Percentiles rank a stretch among this genome's conserved stretches.
These are phyloP conservation scores for Zygosaccharomyces gambellarensis DNA, from an alignment of 805 yeast species.

Conservation along the genomic window DNA sequence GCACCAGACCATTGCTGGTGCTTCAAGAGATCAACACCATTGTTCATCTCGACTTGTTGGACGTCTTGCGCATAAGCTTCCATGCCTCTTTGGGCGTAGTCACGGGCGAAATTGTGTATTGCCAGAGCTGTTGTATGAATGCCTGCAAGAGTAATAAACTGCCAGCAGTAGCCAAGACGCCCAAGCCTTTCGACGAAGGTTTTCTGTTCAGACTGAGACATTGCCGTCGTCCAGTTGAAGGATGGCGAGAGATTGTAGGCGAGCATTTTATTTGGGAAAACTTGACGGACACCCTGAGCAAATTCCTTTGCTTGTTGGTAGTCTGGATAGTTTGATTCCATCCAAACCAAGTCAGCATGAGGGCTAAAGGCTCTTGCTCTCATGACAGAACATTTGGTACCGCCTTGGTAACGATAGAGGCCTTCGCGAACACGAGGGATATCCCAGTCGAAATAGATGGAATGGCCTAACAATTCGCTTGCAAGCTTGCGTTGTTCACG, in stretches of 20 bases:
- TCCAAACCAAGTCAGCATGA: conserved; percentile 93
- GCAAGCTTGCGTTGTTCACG: conserved; percentile 77
- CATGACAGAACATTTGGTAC: conserved; percentile 95
- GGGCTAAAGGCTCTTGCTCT: conserved; percentile 95
- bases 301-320: conserved; percentile 90
- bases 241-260: conserved; percentile 96
- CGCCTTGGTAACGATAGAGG: conserved; percentile 92
- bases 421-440: conserved; percentile 94
- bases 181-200: conserved; percentile 85
- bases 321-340: conserved; percentile 96
- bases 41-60: conserved; percentile 82
- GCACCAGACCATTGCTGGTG: conserved; percentile 99
- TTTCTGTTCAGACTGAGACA: conserved; percentile 81
- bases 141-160: conserved; percentile 95
- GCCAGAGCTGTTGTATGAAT: conserved; percentile 94
- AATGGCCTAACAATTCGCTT: conserved; percentile 69
- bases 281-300: conserved; percentile 81
- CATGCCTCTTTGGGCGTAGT: conserved; percentile 82
- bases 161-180: conserved; percentile 92
- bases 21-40: conserved; percentile 90
- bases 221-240: conserved; percentile 95
- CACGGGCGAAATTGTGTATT: conserved; percentile 75
- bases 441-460: conserved; percentile 90
- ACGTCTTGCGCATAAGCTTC: conserved; percentile 87
- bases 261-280: conserved; percentile 87